Base-by-base conservation (phyloP, 2,329 filamentous ascomycete genomes). In the Monilinia aucupariae region DNA sequence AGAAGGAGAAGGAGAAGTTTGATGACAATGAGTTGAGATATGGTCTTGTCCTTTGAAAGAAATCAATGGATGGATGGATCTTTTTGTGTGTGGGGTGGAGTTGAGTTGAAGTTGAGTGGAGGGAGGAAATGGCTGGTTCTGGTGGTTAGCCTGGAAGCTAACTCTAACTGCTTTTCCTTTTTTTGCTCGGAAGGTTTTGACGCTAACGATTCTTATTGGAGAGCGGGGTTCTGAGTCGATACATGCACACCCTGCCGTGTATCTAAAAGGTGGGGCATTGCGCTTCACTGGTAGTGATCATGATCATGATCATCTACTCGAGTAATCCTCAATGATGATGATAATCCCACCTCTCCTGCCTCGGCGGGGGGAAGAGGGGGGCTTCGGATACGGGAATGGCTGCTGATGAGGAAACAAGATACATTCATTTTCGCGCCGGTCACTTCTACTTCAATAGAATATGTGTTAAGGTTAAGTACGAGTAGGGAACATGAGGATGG, bases 1-100 rank as follows among this genome's bases (percentile, higher is more conserved):
- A 48, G 50, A 60, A 62, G 63, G 56, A 51, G 62, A 41, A 50
- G 54, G 48, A 49, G 55, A 50, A 64, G 60, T 60, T 62, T 43
- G 43, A 48, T 45, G 59, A 39, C 37, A 30, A 59, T 62, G 58
- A 61, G 47, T 51, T 58, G 45, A 22, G 43, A 55, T 49, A 55
- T 27, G 53, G 34, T 55, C 27, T 30, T 30, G 27, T 39, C 45
- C 52, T 37, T 50, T 43, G 27, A 56, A 52, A 58, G 50, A 64
- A 55, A 25, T 41, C 4, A 45, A 51, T 60, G 37, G n/a, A 52
- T 41, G n/a, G n/a, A n/a, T n/a, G n/a, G n/a, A n/a, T n/a, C 47
- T 32, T 54, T 48, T 48, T 64, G 37, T 59, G 34, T 54, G 50
- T 27, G 53, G 34, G n/a, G n/a, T n/a, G n/a, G n/a, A n/a, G n/a